These are phyloP conservation scores for Microthlaspi erraticum DNA, from an alignment of 345 rosid species.

Conservation along the genomic window DNA sequence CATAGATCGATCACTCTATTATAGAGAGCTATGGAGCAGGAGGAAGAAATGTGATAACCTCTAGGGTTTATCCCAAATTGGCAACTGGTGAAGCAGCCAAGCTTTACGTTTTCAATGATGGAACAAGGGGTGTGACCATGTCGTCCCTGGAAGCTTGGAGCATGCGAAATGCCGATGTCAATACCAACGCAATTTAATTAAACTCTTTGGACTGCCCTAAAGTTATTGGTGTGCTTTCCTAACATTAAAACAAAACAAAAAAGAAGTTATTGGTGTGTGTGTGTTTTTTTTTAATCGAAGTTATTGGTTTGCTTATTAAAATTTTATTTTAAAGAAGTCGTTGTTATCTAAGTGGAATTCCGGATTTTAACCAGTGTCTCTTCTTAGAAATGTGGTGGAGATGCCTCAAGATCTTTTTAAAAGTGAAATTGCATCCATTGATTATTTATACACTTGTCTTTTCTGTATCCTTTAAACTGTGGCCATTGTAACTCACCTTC, in stretches of 20 bases:
- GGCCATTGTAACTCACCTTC: slow-evolving; percentile 44
- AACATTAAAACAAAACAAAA: no score
- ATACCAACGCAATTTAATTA: slow-evolving; percentile 8
- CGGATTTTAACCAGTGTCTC: slow-evolving; percentile 1
- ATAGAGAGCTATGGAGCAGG: slow-evolving; percentile 62
- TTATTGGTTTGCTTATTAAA: neutral
- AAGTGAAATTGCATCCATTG: slow-evolving; percentile 1
- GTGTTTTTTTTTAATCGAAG: neutral
- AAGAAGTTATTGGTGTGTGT: no score
- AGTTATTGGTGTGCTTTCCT: neutral
- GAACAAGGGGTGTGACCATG: slow-evolving; percentile 46
- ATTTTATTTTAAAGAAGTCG: neutral
- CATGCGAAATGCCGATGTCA: slow-evolving; percentile 57
- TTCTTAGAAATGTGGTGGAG: slow-evolving; percentile 27
- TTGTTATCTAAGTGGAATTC: neutral
- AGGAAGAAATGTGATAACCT: slow-evolving; percentile 62
- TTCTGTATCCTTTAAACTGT: slow-evolving; percentile 43
- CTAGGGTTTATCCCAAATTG: slow-evolving; percentile 62
- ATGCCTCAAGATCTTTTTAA: slow-evolving; percentile 7
- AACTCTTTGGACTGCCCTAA: slow-evolving; percentile 16
- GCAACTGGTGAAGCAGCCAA: slow-evolving; percentile 49
- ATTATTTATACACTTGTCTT: slow-evolving; percentile 31
- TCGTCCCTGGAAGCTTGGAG: slow-evolving; percentile 65
- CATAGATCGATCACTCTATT: slow-evolving; percentile 57
- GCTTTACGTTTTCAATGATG: slow-evolving; percentile 59